Percentiles rank a stretch among this genome's conserved stretches.
Conservation (phyloP, 495 filamentous ascomycete genomes). For the Durotheca rogersii region DNA sequence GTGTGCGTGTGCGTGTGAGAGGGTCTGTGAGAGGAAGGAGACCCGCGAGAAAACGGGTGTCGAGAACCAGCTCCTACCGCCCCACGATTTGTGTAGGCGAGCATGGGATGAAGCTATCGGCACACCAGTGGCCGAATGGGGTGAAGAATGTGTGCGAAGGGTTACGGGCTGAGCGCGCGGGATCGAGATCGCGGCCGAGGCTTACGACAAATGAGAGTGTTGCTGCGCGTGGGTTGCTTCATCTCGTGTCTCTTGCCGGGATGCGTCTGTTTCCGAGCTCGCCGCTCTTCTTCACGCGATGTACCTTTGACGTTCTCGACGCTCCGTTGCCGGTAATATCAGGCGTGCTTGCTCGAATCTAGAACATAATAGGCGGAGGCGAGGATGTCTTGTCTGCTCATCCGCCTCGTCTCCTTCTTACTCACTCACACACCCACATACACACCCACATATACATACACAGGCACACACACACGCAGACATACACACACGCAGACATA, state of each 20-base stretch:
- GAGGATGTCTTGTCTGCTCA: conserved; percentile 12
- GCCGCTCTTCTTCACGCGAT: conserved; percentile 16
- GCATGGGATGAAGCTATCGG: conserved; percentile 12
- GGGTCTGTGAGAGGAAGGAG: neutral
- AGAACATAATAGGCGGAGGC: conserved; percentile 3
- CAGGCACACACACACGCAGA: too few species aligned
- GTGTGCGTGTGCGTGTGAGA: neutral
- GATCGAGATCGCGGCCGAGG: conserved; percentile 30
- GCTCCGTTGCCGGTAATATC: conserved; percentile 5
- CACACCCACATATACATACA: too few species aligned
- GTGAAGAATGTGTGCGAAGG: neutral
- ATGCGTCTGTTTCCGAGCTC: conserved; percentile 25
- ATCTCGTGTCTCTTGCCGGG: conserved; percentile 31
- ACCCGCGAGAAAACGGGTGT: too few species aligned
- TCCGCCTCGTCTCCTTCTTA: neutral
- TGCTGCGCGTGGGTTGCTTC: conserved; percentile 25
- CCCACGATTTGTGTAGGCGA: too few species aligned
- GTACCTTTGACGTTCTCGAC: conserved; percentile 15
- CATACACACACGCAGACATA: too few species aligned
- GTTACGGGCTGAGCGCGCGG: conserved; percentile 18
- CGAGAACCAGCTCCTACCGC: too few species aligned
- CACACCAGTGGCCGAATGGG: conserved; percentile 8
- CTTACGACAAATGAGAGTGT: conserved; percentile 25
- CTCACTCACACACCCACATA: too few species aligned
- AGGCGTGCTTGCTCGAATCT: conserved; percentile 12